Evolutionary conservation across 2,329 filamentous ascomycete genomes (phyloP).

Genomic region (Colletotrichum sp.): DNA sequence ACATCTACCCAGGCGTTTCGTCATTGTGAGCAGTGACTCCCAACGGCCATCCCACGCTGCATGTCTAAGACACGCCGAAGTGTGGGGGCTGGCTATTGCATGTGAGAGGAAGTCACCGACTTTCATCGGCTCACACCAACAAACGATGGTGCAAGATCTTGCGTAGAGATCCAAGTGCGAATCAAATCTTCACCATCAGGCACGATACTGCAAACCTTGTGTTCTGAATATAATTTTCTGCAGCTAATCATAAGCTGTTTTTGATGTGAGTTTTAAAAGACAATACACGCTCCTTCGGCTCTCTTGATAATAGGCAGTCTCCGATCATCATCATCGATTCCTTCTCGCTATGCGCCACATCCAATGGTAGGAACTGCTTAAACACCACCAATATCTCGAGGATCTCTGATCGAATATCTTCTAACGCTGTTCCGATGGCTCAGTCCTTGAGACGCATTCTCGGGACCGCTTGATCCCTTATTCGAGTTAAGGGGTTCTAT

Average conservation of each 20-base stretch:
- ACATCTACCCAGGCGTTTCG: not conserved
- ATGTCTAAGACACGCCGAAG: not conserved
- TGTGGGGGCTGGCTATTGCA: not conserved
- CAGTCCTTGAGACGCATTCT: not conserved
- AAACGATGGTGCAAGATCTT: not conserved
- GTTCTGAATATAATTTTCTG: not conserved
- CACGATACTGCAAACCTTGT: not conserved
- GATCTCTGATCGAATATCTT: not conserved
- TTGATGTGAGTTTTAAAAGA: not conserved
- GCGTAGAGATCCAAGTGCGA: not conserved
- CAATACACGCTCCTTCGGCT: not conserved
- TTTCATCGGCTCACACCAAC: not conserved
- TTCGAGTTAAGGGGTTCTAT: not conserved
- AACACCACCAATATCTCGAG: not conserved
- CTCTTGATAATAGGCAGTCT: not conserved
- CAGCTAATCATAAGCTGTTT: not conserved
- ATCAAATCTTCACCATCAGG: not conserved
- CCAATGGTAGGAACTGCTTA: not conserved
- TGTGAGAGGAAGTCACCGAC: not conserved
- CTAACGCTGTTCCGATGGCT: not conserved
- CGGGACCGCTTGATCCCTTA: not conserved
- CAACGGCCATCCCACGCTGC: not conserved
- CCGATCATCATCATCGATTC: not conserved
- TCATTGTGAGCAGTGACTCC: not conserved
- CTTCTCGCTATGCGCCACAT: not conserved